phyloP scores from a whole-genome alignment of 2,329 filamentous ascomycete species.

The Phyllosticta citribraziliensis region DNA sequence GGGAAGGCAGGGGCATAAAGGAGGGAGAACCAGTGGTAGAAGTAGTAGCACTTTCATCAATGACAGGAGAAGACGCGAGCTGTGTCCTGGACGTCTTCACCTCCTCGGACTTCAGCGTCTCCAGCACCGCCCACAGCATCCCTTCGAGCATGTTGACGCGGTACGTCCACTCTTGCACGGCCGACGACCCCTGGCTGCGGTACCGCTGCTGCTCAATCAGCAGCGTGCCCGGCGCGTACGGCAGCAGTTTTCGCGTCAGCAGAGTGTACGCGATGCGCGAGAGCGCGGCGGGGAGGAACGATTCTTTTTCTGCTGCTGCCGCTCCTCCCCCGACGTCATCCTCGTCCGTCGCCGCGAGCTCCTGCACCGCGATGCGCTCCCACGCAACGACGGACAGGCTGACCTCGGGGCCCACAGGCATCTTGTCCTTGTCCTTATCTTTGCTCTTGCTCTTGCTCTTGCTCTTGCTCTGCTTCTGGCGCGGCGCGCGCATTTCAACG shows the following conservation, averaged over 20 bases:
- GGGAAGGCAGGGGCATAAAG: constrained; percentile 6
- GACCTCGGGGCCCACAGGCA: not conserved
- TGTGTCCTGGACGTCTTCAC: not conserved
- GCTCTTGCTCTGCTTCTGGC: not conserved
- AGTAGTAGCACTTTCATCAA: not conserved
- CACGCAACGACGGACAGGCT: constrained; percentile 2
- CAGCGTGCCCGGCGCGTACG: constrained; percentile 54
- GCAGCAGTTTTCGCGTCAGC: constrained; percentile 38
- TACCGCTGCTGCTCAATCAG: constrained; percentile 59
- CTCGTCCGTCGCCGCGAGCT: not conserved
- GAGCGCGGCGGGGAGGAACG: constrained; percentile 45
- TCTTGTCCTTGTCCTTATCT: not conserved
- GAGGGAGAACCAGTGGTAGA: not conserved
- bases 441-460: not conserved
- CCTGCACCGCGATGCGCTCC: constrained; percentile 6
- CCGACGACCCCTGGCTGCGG: constrained; percentile 52
- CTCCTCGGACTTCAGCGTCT: constrained; percentile 40
- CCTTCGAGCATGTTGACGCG: constrained; percentile 73
- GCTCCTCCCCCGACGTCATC: not conserved
- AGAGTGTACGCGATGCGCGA: constrained; percentile 48
- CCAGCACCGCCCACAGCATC: constrained; percentile 65
- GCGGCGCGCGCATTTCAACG: constrained; percentile 14
- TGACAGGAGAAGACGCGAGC: not conserved
- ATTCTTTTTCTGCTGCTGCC: constrained; percentile 21
- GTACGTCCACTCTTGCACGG: constrained; percentile 73